phyloP scores from a whole-genome alignment of 208 protist species.

The Wallacemonas sp. region DNA sequence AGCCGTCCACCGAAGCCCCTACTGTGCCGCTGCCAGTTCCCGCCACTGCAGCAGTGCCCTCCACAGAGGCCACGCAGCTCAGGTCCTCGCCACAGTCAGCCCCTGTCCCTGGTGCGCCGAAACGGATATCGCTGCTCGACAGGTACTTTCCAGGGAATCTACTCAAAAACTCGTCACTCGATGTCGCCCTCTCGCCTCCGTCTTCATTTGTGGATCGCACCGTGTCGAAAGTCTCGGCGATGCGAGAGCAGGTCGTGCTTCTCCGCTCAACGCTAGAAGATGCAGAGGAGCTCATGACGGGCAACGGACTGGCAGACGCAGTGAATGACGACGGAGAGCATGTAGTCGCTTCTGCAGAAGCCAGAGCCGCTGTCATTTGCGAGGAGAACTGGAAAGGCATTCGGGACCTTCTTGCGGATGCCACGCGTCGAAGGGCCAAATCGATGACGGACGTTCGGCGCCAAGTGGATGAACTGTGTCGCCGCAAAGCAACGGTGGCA shows the following conservation, averaged over 20 bases:
- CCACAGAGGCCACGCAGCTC: not conserved
- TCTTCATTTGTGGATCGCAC: slow-evolving; percentile 39
- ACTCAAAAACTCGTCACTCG: slow-evolving; percentile 63
- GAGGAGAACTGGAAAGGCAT: slow-evolving; percentile 27
- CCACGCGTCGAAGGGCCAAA: slow-evolving; percentile 8
- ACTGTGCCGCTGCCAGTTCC: not conserved
- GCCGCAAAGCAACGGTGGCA: not conserved
- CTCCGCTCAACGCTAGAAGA: slow-evolving; percentile 72
- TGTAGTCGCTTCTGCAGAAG: not conserved
- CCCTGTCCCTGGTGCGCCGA: not conserved
- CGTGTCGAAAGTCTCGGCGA: slow-evolving; percentile 43
- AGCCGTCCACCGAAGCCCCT: not conserved
- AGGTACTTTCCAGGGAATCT: slow-evolving; percentile 78
- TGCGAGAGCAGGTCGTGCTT: slow-evolving; percentile 59
- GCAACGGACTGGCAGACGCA: slow-evolving; percentile 4
- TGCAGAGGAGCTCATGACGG: slow-evolving; percentile 33
- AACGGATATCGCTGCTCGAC: slow-evolving; percentile 44
- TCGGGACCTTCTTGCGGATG: slow-evolving; percentile 21
- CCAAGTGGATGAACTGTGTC: slow-evolving; percentile 15
- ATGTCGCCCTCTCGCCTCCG: slow-evolving; percentile 45
- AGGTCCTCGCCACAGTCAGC: not conserved
- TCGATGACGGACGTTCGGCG: slow-evolving; percentile 13
- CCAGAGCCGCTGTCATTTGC: not conserved
- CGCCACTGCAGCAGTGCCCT: not conserved
- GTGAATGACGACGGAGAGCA: not conserved